phyloP scores from a whole-genome alignment of 75 land plant genomes.

The Adiantum capillusveneris region DNA sequence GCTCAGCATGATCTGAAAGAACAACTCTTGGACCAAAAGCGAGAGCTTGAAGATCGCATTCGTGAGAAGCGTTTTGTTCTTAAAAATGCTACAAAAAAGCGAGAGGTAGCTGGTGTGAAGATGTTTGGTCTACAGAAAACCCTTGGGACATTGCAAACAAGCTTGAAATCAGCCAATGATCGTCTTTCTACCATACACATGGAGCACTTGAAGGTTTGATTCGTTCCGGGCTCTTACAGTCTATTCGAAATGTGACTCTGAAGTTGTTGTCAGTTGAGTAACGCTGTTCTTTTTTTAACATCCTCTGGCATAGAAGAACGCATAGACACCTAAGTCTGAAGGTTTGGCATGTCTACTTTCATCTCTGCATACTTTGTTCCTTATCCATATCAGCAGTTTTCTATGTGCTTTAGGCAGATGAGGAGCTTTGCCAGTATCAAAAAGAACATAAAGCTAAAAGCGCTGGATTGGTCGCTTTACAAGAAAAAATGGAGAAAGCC shows the following conservation, averaged over 20 bases:
- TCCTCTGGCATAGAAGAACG: too few relatives aligned
- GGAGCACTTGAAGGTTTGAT: conserved; percentile 16
- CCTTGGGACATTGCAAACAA: conserved; percentile 20
- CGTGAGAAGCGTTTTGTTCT: conserved; percentile 17
- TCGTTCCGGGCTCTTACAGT: too few relatives aligned
- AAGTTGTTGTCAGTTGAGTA: too few relatives aligned
- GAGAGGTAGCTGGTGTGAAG: conserved; percentile 29
- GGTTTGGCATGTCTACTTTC: too few relatives aligned
- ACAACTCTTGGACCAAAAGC: conserved; percentile 18
- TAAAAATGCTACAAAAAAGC: conserved; percentile 13
- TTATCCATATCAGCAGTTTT: too few relatives aligned
- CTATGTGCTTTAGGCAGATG: conserved; percentile 16
- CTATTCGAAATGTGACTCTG: too few relatives aligned
- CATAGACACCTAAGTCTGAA: too few relatives aligned
- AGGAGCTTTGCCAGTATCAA: conserved; percentile 8
- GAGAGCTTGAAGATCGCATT: conserved; percentile 18
- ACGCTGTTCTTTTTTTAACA: too few relatives aligned
- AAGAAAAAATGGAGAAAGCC: conserved; percentile 8
- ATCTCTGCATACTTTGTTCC: too few relatives aligned
- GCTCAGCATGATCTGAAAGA: conserved; percentile 23
- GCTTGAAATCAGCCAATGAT: conserved; percentile 6
- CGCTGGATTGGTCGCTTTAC: conserved; percentile 6
- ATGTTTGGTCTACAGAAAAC: conserved; percentile 30
- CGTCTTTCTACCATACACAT: conserved; percentile 1
- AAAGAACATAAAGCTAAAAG: background rate